Evolutionary conservation across 257 asterid genomes (phyloP).

Genomic region (Ehretia macrophylla): DNA sequence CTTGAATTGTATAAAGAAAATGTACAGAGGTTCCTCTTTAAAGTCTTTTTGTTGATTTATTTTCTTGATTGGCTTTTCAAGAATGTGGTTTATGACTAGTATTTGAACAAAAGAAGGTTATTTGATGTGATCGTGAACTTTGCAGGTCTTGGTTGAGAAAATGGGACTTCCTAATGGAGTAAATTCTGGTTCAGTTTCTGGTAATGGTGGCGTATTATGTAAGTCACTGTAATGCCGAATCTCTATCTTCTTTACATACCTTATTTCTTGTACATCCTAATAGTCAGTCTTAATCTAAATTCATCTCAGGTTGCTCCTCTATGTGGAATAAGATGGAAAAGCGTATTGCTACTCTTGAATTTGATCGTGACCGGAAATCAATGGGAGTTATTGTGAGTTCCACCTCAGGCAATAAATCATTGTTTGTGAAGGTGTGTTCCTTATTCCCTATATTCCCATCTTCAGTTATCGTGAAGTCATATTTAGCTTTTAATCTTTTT

Average conservation of each 20-base stretch:
- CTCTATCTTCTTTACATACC: constrained; percentile 1
- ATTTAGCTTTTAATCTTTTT: not conserved
- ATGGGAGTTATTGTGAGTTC: constrained; percentile 92
- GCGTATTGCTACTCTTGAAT: constrained; percentile 96
- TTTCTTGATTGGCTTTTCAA: not conserved
- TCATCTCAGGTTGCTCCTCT: constrained; percentile 57
- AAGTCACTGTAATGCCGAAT: constrained; percentile 28
- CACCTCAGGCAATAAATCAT: constrained; percentile 48
- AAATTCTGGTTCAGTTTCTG: constrained; percentile 46
- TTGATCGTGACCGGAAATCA: constrained; percentile 96
- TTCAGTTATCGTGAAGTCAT: not conserved
- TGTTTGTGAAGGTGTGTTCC: constrained; percentile 89
- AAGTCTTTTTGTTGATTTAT: not conserved
- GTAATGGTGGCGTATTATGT: constrained; percentile 55
- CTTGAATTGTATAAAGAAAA: not conserved
- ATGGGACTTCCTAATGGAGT: constrained; percentile 81
- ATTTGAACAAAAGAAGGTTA: not conserved
- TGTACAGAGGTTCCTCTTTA: too few relatives aligned
- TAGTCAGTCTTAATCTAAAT: constrained; percentile 11
- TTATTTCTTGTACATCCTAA: constrained; percentile 19
- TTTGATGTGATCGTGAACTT: constrained; percentile 12
- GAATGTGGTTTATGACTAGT: not conserved
- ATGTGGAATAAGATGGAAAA: constrained; percentile 66
- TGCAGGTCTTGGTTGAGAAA: constrained; percentile 93
- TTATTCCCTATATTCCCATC: too few relatives aligned